These are phyloP conservation scores for Sporothrix curviconia DNA, from an alignment of 2,329 filamentous ascomycete species.

Conservation along the genomic window DNA sequence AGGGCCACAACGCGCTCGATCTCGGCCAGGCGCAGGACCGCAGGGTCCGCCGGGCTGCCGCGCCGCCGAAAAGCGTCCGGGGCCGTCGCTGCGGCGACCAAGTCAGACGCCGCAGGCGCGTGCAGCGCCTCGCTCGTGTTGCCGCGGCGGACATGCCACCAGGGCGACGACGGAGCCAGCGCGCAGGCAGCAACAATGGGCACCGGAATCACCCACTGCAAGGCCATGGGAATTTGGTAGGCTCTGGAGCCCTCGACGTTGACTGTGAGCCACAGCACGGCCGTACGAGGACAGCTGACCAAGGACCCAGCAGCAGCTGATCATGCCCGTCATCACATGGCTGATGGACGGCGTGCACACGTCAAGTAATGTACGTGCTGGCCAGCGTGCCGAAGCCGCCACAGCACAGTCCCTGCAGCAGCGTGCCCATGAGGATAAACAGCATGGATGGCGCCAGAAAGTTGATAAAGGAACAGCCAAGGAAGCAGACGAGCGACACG, in stretches of 20 bases:
- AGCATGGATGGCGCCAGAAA: constrained; percentile 19
- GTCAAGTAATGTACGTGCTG: constrained; percentile 21
- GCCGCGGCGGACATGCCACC: constrained; percentile 33
- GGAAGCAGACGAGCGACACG: constrained; percentile 11
- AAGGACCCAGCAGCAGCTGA: constrained; percentile 21
- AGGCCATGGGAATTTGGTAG: constrained; percentile 20
- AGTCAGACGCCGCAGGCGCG: constrained; percentile 11
- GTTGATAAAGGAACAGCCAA: constrained; percentile 17
- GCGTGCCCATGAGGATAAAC: constrained; percentile 18
- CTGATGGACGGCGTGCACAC: constrained; percentile 18
- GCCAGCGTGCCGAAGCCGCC: constrained; percentile 21
- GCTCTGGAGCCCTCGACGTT: constrained; percentile 14
- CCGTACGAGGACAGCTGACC: constrained; percentile 19
- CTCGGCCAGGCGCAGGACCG: constrained; percentile 35
- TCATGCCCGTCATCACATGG: constrained; percentile 18
- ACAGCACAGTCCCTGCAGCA: constrained; percentile 20
- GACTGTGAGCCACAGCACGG: constrained; percentile 18
- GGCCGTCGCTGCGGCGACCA: neutral
- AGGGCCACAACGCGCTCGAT: constrained; percentile 53
- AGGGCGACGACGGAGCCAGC: constrained; percentile 20
- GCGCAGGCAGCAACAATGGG: constrained; percentile 16
- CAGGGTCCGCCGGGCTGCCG: neutral
- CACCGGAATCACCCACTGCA: constrained; percentile 20
- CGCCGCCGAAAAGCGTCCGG: neutral
- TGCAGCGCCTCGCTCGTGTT: constrained; percentile 17